Evolutionary conservation across 257 asterid genomes (phyloP).

Genomic region (Lycium barbarum): DNA sequence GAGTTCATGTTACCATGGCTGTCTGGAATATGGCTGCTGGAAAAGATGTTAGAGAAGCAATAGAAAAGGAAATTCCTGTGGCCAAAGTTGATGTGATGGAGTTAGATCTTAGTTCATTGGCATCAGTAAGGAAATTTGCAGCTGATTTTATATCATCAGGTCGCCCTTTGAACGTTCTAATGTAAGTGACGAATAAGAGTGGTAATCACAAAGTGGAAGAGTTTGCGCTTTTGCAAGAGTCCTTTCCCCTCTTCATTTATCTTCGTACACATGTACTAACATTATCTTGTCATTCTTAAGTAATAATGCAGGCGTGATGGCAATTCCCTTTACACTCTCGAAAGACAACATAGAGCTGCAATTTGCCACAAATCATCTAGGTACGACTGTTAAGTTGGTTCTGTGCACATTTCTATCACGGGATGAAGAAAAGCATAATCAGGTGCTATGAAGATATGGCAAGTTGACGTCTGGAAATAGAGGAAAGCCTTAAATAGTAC

Average conservation of each 20-base stretch:
- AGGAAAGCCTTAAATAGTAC: neutral
- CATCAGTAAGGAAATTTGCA: constrained; percentile 74
- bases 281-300: constrained; percentile 47
- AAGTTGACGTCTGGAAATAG: neutral
- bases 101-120: constrained; percentile 75
- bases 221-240: neutral
- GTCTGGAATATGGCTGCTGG: constrained; percentile 69
- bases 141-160: constrained; percentile 65
- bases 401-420: neutral
- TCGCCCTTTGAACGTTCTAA: constrained; percentile 68
- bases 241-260: neutral
- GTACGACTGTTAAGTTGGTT: constrained; percentile 40
- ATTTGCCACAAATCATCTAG: constrained; percentile 88
- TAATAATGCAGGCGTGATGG: constrained; percentile 93
- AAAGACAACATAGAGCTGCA: constrained; percentile 81
- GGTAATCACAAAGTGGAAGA: neutral
- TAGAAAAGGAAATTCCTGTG: constrained; percentile 59
- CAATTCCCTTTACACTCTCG: constrained; percentile 69
- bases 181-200: constrained; percentile 51
- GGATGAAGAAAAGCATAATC: neutral
- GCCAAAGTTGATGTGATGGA: constrained; percentile 82
- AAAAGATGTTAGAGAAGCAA: constrained; percentile 54
- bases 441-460: neutral
- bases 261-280: neutral
- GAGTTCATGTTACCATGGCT: constrained; percentile 77